Evolutionary conservation across 257 asterid species (phyloP), one percentile per base, ranked within the genome.

Genomic region (Lavandula angustifolia): DNA sequence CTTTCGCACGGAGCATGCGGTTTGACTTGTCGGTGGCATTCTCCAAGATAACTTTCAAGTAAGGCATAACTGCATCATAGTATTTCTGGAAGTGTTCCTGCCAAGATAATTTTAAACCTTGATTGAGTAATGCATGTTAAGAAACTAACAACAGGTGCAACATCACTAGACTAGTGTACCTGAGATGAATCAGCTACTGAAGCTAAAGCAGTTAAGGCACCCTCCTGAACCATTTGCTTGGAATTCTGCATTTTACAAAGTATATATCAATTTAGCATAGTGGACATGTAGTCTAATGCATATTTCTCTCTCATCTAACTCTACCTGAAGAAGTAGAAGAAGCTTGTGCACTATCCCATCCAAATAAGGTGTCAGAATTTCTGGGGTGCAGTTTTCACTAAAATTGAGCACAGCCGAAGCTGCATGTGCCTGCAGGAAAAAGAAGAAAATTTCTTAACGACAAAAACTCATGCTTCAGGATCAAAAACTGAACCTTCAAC

Each of bases 211-310:
- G 95, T 91, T 60, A 91, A 80, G 73, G 98, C 95, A 69, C 98
- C 98, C 79, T 91, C 98, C 74, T 91, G 98, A 67, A 91, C 98
- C 98, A 91, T 91, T 91, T 91, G 98, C 62, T 91, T 91, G 60
- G 96, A 80, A 62, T 91, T 88, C 98, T 91, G 81, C 76, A 82
- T 77, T 56, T 65, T 62, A 73, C 4, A 67, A n/a, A 66, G 34
- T 54, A 73, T 9, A 48, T 34, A 44, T 14, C 16, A 31, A 69
- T 61, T 60, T 57, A 72, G 35, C 49, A 60, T n/a, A 32, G 22
- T 8, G 44, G 57, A 32, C 17, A 22, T 8, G 9, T 17, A 46
- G 38, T 48, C 4, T 32, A 43, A 48, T 48, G 44, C 18, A 12
- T 51, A 35, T 32, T 41, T 54, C 50, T 49, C 44, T 67, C 56